Percentiles rank a stretch among this genome's conserved stretches.
Evolutionary conservation across 768 basidiomycete genomes (phyloP).

Genomic region (Tylopilus balloui): DNA sequence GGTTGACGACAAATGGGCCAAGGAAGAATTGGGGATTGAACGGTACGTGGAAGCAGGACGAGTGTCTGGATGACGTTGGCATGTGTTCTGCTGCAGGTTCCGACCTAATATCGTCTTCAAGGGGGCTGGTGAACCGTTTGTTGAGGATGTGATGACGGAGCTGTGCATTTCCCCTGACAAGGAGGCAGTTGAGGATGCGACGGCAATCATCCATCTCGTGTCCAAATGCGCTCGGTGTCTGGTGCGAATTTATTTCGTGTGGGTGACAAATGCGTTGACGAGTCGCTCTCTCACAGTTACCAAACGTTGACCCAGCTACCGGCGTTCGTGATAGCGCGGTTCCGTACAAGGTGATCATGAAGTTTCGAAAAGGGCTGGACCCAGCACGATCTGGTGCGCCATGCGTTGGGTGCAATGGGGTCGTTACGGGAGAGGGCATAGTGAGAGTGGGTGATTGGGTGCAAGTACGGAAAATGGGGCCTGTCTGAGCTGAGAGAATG

Average conservation of each 20-base stretch:
- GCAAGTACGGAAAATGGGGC: conserved; percentile 41
- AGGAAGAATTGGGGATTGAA: conserved; percentile 49
- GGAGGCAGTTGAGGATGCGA: conserved; percentile 15
- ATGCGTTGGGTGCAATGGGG: conserved; percentile 66
- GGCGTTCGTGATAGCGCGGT: conserved; percentile 68
- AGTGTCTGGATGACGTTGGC: neutral
- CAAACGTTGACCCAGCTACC: conserved; percentile 63
- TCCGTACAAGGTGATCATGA: conserved; percentile 71
- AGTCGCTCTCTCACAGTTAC: conserved; percentile 44
- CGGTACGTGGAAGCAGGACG: conserved; percentile 39
- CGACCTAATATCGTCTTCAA: conserved; percentile 70
- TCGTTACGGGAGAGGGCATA: conserved; percentile 46
- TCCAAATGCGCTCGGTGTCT: conserved; percentile 68
- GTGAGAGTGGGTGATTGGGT: conserved; percentile 62
- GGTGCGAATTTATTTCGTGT: conserved; percentile 40
- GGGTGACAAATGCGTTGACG: neutral
- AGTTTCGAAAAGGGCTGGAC: conserved; percentile 62
- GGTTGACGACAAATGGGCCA: conserved; percentile 49
- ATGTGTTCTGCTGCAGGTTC: conserved; percentile 44
- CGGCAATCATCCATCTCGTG: conserved; percentile 48
- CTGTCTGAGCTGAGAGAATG: conserved; percentile 14
- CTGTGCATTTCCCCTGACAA: conserved; percentile 44
- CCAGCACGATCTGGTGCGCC: conserved; percentile 44
- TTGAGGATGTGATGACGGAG: conserved; percentile 67
- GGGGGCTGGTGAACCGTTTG: conserved; percentile 62